Evolutionary conservation across 257 asterid species (phyloP).

Genomic region (Jacaranda mimosifolia): DNA sequence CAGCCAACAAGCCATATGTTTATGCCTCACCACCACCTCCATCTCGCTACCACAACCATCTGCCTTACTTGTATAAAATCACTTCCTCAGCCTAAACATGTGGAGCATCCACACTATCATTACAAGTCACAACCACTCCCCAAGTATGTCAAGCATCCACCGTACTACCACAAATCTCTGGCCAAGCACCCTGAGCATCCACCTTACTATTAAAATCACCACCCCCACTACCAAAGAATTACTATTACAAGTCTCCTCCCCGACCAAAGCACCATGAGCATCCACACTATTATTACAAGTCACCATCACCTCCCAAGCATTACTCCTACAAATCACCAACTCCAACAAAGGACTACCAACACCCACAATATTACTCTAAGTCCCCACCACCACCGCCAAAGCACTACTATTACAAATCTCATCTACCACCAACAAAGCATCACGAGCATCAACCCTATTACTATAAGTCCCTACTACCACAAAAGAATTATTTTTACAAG

Average conservation of each 20-base stretch:
- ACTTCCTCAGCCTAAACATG: not conserved
- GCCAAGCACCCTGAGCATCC: not conserved
- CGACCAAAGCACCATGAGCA: not conserved
- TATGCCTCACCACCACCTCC: conserved; percentile 17
- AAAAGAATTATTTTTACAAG: not conserved
- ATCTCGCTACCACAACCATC: not conserved
- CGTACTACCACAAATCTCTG: not conserved
- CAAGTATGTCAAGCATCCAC: not conserved
- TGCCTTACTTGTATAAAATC: not conserved
- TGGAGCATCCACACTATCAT: not conserved
- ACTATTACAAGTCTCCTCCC: not conserved
- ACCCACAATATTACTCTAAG: not conserved
- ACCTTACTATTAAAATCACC: not conserved
- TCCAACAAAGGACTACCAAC: not conserved
- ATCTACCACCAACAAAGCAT: not conserved
- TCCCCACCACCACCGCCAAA: not conserved
- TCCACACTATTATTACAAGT: not conserved
- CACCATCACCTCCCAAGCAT: not conserved
- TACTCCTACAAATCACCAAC: not conserved
- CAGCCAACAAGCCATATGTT: conserved; percentile 11
- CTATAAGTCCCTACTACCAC: not conserved
- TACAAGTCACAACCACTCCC: conserved; percentile 2
- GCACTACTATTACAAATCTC: not conserved
- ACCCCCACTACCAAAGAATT: not conserved
- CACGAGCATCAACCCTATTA: not conserved